These are phyloP conservation scores for Rhodomyrtus tomentosa DNA, from an alignment of 345 rosid species.

Conservation along the genomic window DNA sequence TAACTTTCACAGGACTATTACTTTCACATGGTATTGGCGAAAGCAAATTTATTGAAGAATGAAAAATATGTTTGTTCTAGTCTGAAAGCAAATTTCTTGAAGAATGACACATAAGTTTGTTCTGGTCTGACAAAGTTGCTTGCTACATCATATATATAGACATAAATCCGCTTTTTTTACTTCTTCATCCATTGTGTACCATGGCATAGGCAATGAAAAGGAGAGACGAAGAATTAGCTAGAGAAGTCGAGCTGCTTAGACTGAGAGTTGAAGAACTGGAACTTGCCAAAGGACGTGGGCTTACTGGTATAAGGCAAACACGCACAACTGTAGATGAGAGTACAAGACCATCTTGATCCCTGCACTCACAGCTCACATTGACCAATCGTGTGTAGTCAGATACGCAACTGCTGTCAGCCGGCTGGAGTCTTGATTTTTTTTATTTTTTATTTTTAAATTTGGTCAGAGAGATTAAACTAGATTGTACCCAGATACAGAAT, in stretches of 20 bases:
- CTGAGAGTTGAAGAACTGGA: constrained; percentile 33
- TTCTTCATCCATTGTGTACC: not conserved
- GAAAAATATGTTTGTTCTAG: not conserved
- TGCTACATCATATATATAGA: not conserved
- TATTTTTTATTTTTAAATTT: not conserved
- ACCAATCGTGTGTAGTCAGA: not conserved
- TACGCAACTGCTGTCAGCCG: not conserved
- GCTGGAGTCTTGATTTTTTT: not conserved
- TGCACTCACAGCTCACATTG: not conserved
- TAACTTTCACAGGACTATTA: not conserved
- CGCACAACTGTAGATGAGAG: constrained; percentile 4
- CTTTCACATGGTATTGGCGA: not conserved
- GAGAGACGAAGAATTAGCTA: constrained; percentile 34
- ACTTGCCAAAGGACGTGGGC: constrained; percentile 21
- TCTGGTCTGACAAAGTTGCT: not conserved
- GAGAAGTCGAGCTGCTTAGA: constrained; percentile 29
- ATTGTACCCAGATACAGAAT: not conserved
- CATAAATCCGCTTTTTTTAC: not conserved
- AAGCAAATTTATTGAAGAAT: not conserved
- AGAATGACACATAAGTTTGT: not conserved
- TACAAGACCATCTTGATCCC: constrained; percentile 12
- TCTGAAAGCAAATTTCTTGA: not conserved
- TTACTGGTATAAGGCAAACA: constrained; percentile 13
- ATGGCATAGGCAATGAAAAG: constrained; percentile 35
- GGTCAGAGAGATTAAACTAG: not conserved